A percentile compares a stretch with the other conserved stretches of the same genome.
Evolutionary conservation across 2,329 filamentous ascomycete species (phyloP).

Genomic region (Arthrobotrys sphaeroides): DNA sequence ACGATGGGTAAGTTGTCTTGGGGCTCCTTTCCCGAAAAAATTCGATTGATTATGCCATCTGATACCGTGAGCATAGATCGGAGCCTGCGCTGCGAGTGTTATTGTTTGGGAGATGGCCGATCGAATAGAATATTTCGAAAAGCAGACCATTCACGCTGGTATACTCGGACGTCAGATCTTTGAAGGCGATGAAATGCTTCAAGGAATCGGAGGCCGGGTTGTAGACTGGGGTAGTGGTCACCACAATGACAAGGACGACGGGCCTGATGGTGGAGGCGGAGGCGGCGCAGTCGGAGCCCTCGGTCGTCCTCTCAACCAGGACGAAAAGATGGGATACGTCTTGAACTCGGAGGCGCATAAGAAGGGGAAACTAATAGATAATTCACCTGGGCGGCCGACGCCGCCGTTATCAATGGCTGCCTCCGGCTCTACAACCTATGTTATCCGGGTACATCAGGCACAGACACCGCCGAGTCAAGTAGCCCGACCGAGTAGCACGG

Average conservation of each 20-base stretch:
- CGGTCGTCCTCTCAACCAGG: slow-evolving; percentile 28
- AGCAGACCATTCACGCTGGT: slow-evolving; percentile 92
- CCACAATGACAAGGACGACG: slow-evolving; percentile 14
- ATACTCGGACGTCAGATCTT: slow-evolving; percentile 91
- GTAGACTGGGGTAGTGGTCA: slow-evolving; percentile 32
- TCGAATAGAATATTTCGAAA: slow-evolving; percentile 87
- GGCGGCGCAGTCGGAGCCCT: slow-evolving; percentile 35
- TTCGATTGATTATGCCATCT: no score
- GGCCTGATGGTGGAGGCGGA: slow-evolving; percentile 34
- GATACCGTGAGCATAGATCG: slow-evolving; percentile 65
- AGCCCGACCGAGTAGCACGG: slow-evolving; percentile 36
- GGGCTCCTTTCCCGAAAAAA: no score
- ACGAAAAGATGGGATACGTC: slow-evolving; percentile 36
- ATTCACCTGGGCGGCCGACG: slow-evolving; percentile 23
- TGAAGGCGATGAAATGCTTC: slow-evolving; percentile 91
- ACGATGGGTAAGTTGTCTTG: slow-evolving; percentile 75
- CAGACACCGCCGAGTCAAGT: slow-evolving; percentile 34
- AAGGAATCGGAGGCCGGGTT: slow-evolving; percentile 61
- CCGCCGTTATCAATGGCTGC: slow-evolving; percentile 40
- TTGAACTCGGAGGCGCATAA: slow-evolving; percentile 14
- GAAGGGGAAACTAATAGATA: slow-evolving; percentile 5
- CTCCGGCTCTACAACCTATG: slow-evolving; percentile 46
- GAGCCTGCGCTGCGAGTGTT: slow-evolving; percentile 91
- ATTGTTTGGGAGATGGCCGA: slow-evolving; percentile 99
- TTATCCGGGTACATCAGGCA: slow-evolving; percentile 37